phyloP scores from a whole-genome alignment of 108 stramenopile species.

The Skeletonema costatum region DNA sequence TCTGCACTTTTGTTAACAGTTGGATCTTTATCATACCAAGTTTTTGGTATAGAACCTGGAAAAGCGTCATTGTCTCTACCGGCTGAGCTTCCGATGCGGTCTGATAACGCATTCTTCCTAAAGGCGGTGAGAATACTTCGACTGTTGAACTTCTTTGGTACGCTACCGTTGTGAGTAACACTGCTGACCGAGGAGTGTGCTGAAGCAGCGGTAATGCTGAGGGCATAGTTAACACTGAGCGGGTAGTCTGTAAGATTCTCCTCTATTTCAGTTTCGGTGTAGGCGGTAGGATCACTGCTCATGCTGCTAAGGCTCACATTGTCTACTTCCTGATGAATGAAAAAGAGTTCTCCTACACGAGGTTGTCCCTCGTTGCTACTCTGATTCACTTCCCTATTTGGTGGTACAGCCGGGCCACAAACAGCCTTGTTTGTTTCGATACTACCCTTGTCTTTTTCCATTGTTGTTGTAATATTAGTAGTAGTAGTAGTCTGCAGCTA shows the following conservation, averaged over 20 bases:
- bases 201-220: background rate
- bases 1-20: background rate
- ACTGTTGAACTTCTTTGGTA: background rate
- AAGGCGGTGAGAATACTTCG: background rate
- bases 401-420: background rate
- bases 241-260: background rate
- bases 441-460: background rate
- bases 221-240: background rate
- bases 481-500: background rate
- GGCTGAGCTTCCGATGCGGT: background rate
- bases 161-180: background rate
- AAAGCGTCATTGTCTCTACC: background rate
- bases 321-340: background rate
- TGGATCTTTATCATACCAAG: background rate
- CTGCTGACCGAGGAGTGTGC: background rate
- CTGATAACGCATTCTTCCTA: background rate
- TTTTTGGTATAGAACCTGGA: background rate
- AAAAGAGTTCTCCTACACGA: background rate
- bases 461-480: background rate
- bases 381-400: background rate
- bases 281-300: background rate
- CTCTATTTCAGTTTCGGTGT: background rate
- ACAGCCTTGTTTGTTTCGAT: background rate
- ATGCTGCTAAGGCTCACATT: background rate
- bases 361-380: background rate